Evolutionary conservation across 257 asterid species (phyloP).

Genomic region (Solanum clarkiae): DNA sequence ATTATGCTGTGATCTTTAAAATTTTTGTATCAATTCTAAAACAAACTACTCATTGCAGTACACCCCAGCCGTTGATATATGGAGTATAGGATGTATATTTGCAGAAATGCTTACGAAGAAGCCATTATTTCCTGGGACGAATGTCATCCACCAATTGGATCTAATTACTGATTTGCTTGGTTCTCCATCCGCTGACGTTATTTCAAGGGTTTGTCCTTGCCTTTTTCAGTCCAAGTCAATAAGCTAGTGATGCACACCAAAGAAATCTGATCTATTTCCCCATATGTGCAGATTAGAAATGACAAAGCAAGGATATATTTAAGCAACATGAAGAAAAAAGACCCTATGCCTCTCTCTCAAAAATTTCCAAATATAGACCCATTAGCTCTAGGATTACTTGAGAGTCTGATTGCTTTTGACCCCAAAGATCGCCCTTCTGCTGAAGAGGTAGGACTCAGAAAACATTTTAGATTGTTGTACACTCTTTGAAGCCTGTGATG

Average conservation of each 20-base stretch:
- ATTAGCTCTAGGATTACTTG: constrained; percentile 75
- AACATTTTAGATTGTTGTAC: not conserved
- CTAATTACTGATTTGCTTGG: constrained; percentile 86
- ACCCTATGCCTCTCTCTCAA: constrained; percentile 51
- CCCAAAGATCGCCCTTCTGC: constrained; percentile 94
- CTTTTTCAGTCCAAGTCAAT: not conserved
- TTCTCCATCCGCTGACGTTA: constrained; percentile 65
- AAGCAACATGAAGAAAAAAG: constrained; percentile 69
- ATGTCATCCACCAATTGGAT: constrained; percentile 86
- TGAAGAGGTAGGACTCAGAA: constrained; percentile 41
- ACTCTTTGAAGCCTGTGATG: not conserved
- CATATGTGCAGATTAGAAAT: constrained; percentile 56
- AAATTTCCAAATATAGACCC: constrained; percentile 75
- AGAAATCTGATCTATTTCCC: not conserved
- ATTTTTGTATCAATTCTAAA: not conserved
- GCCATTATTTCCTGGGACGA: constrained; percentile 80
- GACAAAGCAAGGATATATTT: constrained; percentile 86
- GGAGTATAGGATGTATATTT: constrained; percentile 97
- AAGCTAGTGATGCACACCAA: not conserved
- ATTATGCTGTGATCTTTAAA: not conserved
- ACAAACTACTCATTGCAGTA: constrained; percentile 37
- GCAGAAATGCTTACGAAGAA: constrained; percentile 77
- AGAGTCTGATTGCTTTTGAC: constrained; percentile 75
- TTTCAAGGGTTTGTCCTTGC: constrained; percentile 60
- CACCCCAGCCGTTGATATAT: constrained; percentile 93